These are phyloP conservation scores for Aspergillus neoniger DNA, from an alignment of 2,329 filamentous ascomycete genomes.

Conservation along the genomic window DNA sequence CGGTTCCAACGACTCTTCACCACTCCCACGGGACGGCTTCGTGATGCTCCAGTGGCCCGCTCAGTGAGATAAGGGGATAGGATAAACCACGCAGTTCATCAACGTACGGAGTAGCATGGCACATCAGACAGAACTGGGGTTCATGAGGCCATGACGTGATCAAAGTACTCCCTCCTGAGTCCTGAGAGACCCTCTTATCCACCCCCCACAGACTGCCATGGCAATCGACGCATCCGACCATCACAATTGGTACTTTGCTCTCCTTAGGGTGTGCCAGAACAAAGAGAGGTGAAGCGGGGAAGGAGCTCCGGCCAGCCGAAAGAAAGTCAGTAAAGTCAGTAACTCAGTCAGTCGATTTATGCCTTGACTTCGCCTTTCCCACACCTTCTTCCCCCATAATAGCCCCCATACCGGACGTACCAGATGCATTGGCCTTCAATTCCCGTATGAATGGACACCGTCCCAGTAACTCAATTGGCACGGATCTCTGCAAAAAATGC, in stretches of 20 bases:
- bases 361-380: background rate
- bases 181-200: no score
- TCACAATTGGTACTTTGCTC: slow-evolving; percentile 4
- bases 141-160: background rate
- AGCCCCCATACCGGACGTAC: background rate
- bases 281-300: slow-evolving; percentile 15
- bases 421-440: slow-evolving; percentile 4
- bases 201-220: background rate
- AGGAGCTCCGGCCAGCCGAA: slow-evolving; percentile 9
- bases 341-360: background rate
- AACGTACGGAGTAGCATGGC: background rate
- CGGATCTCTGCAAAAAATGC: slow-evolving; percentile 19
- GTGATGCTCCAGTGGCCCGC: background rate
- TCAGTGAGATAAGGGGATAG: no score
- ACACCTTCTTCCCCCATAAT: no score
- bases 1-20: slow-evolving; percentile 2
- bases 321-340: slow-evolving; percentile 3
- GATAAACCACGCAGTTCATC: background rate
- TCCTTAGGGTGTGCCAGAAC: slow-evolving; percentile 11
- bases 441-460: background rate
- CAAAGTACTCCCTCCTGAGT: no score
- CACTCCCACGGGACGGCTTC: background rate
- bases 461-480: slow-evolving; percentile 8
- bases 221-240: background rate
- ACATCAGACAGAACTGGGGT: background rate